Percentiles rank a stretch among this genome's conserved stretches.
Evolutionary conservation across 371 early-diverging fungal genomes (phyloP).

Genomic region (Mortierella sp.): DNA sequence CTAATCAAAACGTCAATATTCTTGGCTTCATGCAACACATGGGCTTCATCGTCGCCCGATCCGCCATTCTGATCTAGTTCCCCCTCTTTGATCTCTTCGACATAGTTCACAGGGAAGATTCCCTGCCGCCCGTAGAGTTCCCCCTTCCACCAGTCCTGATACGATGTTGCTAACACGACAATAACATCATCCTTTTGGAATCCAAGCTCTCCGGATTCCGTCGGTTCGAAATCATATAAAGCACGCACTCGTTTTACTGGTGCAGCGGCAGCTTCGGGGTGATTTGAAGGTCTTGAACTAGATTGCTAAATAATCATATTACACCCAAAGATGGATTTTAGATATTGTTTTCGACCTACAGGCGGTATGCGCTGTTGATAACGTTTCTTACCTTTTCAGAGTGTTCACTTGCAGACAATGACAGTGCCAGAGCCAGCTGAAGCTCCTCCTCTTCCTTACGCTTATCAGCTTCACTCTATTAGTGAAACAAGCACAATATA

Average conservation of each 20-base stretch:
- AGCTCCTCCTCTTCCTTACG: slow-evolving; percentile 93
- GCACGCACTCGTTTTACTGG: slow-evolving; percentile 78
- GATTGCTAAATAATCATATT: slow-evolving; percentile 18
- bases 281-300: slow-evolving; percentile 30
- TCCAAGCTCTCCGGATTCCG: slow-evolving; percentile 87
- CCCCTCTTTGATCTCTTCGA: slow-evolving; percentile 63
- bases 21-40: slow-evolving; percentile 78
- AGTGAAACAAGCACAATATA: slow-evolving; percentile 11
- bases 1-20: slow-evolving; percentile 85
- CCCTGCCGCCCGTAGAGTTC: slow-evolving; percentile 79
- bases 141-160: slow-evolving; percentile 95
- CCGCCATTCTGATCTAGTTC: slow-evolving; percentile 58
- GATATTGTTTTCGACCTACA: not conserved
- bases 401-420: slow-evolving; percentile 80
- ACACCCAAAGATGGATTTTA: not conserved
- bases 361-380: not conserved
- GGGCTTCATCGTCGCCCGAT: slow-evolving; percentile 76
- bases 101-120: slow-evolving; percentile 92
- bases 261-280: slow-evolving; percentile 38
- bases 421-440: slow-evolving; percentile 92
- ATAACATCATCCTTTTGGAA: slow-evolving; percentile 85
- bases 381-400: slow-evolving; percentile 42
- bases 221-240: slow-evolving; percentile 87
- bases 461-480: slow-evolving; percentile 73
- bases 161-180: slow-evolving; percentile 85